Conservation (phyloP, 495 filamentous ascomycete genomes). For the Penicillium soppii region DNA sequence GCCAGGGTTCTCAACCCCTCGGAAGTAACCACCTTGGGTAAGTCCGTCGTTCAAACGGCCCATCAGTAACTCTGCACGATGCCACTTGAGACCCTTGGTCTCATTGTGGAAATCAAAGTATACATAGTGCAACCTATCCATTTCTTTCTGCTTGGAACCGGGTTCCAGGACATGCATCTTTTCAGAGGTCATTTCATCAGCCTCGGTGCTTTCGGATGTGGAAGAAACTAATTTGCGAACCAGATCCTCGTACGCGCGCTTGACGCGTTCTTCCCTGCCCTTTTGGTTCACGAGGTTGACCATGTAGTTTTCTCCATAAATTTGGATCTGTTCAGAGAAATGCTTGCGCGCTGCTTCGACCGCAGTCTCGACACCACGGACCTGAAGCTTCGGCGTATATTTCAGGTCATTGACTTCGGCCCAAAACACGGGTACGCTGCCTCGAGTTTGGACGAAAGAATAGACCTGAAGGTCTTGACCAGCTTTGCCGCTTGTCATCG, state of each 20-base stretch:
- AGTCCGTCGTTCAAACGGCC: slow-evolving; percentile 74
- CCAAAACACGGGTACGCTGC: slow-evolving; percentile 94
- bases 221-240: slow-evolving; percentile 70
- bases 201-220: slow-evolving; percentile 60
- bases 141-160: slow-evolving; percentile 53
- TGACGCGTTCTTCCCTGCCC: slow-evolving; percentile 82
- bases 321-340: slow-evolving; percentile 84
- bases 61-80: slow-evolving; percentile 82
- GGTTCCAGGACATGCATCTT: slow-evolving; percentile 79
- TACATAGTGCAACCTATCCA: slow-evolving; percentile 86
- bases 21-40: slow-evolving; percentile 81
- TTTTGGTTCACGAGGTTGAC: slow-evolving; percentile 97
- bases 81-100: slow-evolving; percentile 90
- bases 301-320: slow-evolving; percentile 95
- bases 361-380: slow-evolving; percentile 81
- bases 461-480: slow-evolving; percentile 81
- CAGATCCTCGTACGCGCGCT: slow-evolving; percentile 88
- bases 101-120: slow-evolving; percentile 99
- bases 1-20: slow-evolving; percentile 81
- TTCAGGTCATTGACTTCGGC: slow-evolving; percentile 87
- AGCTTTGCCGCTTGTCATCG: slow-evolving; percentile 69
- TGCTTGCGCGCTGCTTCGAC: slow-evolving; percentile 75
- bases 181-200: slow-evolving; percentile 61
- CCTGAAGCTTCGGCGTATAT: slow-evolving; percentile 85
- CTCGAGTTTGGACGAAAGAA: slow-evolving; percentile 92